phyloP scores from a whole-genome alignment of 208 protist genomes.

The Trypanosoma brucei region DNA sequence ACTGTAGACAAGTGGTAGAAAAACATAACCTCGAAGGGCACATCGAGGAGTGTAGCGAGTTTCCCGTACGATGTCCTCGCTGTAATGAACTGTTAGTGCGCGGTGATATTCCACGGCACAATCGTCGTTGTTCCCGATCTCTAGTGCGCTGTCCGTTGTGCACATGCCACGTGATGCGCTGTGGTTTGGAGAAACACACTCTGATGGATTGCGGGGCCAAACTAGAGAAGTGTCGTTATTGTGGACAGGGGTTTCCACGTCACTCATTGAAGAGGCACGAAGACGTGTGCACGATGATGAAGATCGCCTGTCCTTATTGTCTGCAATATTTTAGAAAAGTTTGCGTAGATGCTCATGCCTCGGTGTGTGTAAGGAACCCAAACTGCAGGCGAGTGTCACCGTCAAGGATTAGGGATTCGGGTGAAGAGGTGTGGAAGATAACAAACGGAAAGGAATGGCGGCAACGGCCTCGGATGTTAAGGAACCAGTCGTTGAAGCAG shows the following conservation, averaged over 20 bases:
- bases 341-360: slow-evolving; percentile 34
- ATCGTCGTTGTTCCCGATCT: slow-evolving; percentile 40
- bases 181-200: slow-evolving; percentile 52
- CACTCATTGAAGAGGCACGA: slow-evolving; percentile 50
- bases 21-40: slow-evolving; percentile 68
- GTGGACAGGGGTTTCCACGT: slow-evolving; percentile 35
- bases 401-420: not conserved
- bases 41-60: slow-evolving; percentile 61
- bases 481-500: too few relatives aligned
- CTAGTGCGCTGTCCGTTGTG: slow-evolving; percentile 63
- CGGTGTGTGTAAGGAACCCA: slow-evolving; percentile 49
- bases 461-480: not conserved
- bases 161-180: slow-evolving; percentile 41
- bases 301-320: slow-evolving; percentile 52
- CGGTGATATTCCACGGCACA: slow-evolving; percentile 44
- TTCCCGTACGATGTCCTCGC: slow-evolving; percentile 56
- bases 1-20: slow-evolving; percentile 65
- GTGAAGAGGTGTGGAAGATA: not conserved
- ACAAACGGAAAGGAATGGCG: not conserved
- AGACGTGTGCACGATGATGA: slow-evolving; percentile 57
- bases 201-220: slow-evolving; percentile 44
- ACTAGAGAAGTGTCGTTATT: slow-evolving; percentile 74
- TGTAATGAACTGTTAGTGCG: slow-evolving; percentile 70
- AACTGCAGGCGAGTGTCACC: slow-evolving; percentile 13
- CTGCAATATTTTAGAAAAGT: slow-evolving; percentile 50